These are phyloP conservation scores for Lobosporangium transversale DNA, from an alignment of 192 early-diverging fungal genomes.

Conservation along the genomic window DNA sequence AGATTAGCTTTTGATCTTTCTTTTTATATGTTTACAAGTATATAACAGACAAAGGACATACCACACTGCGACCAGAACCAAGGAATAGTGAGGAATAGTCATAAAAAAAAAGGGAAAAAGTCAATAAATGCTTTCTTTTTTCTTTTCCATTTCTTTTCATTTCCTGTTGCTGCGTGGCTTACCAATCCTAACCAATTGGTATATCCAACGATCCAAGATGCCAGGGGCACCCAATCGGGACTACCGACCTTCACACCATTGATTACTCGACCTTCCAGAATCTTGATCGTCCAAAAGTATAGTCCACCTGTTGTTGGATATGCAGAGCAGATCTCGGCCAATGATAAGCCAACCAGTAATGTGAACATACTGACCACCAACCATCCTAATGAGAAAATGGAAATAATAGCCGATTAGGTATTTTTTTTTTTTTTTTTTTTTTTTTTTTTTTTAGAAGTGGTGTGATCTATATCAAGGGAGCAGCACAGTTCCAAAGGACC, in stretches of 20 bases:
- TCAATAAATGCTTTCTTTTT: background rate
- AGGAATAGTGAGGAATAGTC: background rate
- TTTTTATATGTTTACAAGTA: background rate
- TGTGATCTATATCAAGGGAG: no score
- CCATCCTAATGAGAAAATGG: conserved; percentile 50
- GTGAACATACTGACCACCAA: conserved; percentile 58
- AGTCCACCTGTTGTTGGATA: conserved; percentile 63
- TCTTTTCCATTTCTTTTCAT: background rate
- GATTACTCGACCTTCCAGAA: conserved; percentile 34
- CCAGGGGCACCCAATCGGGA: conserved; percentile 59
- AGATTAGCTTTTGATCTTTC: background rate
- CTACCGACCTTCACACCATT: conserved; percentile 53
- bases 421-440: no score
- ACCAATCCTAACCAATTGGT: conserved; percentile 62
- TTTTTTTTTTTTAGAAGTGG: conserved; percentile 14
- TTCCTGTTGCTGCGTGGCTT: conserved; percentile 2
- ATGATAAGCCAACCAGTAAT: conserved; percentile 53
- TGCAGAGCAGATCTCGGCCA: conserved; percentile 66
- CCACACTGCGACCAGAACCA: conserved; percentile 9
- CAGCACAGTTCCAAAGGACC: no score
- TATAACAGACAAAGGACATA: background rate
- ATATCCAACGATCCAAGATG: conserved; percentile 64
- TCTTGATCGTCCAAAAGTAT: conserved; percentile 63
- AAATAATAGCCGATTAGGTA: no score
- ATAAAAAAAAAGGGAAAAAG: background rate